Base-by-base conservation (phyloP, 768 basidiomycete species). In the Lentinula boryana region DNA sequence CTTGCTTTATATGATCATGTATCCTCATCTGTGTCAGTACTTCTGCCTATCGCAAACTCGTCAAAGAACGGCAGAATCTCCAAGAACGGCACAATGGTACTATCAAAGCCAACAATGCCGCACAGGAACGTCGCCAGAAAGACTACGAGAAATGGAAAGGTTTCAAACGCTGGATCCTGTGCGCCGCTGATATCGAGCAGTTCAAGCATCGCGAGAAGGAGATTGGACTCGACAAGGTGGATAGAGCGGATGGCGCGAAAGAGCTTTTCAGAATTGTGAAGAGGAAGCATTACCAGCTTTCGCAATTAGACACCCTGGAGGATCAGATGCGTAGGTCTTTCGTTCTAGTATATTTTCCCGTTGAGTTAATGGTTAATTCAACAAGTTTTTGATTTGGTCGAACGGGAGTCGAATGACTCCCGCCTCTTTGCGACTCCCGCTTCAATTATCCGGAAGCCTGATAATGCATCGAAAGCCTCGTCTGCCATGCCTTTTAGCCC, bases 161-260 rank as follows among this genome's bases (percentile, higher is more conserved):
- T 31, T 63, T 60, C 41, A 60, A 60, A 23, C 33, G 35, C 5
- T 63, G 62, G 62, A 53, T 63, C 5, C 36, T 49, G 6, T 60
- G 40, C 52, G 13, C 15, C 5, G 49, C 33, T 16, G 50, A 48
- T 4, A 13, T 55, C 12, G 44, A 55, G 12, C 27, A 46, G n/a
- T 54, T 38, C 18, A 33, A 54, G 18, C n/a, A 54, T 10, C 38
- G 40, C 53, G 53, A 54, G 18, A 54, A 21, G 21, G 33, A 54
- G 21, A 2, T 54, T 40, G 53, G 54, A 8, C 21, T 43, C 33
- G 27, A 33, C 31, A 27, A 18, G 8, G 10, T n/a, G 35, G 51
- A 60, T 5, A 23, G 21, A 36, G 21, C 8, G 46, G 46, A 48
- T 2, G n/a, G 46, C 16, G 38, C 35, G 52, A 35, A 33, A n/a